Base-by-base conservation (phyloP, 441 rosid genomes). In the Pelargonium myrrhifolium region DNA sequence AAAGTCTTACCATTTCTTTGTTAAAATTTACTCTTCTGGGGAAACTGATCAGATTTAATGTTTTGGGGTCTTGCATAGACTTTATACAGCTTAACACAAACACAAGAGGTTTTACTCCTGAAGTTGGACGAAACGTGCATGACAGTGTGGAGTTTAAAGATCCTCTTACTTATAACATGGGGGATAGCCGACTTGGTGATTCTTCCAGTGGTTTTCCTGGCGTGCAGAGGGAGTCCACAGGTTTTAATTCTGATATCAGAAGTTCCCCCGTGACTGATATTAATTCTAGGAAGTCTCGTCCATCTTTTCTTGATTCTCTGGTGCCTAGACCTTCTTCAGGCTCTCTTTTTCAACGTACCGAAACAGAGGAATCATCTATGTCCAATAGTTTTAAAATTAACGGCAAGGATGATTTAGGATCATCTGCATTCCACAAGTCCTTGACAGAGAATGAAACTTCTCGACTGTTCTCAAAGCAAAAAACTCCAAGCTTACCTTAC, bases 271-370 rank as follows among this genome's bases (percentile, higher is more conserved):
- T 77, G 73, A 84, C 66, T 80, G 95, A 91, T 69, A 65, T 86
- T 51, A 83, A 43, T 70, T 77, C 81, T 69, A 71, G 83, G 78
- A 89, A 82, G 83, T 81, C 85, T 65, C 91, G 97, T 55, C 88
- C 97, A 26, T 94, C 99, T 47, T 89, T 92, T 75, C 91, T 92
- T 65, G 98, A 92, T 84, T 83, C 94, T 63, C 84, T 94, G 64
- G 76, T 84, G 66, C 40, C 85, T 26, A 85, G 84, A 77, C 71
- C 78, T 69, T 66, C 89, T 74, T 77, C 80, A 9, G 87, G 76
- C 67, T 71, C 80, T 74, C 75, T 65, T 63, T 69, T 68, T 72
- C 85, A 72, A 76, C 84, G 18, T 42, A 49, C 71, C 70, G 82
- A 81, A 74, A 69, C 78, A 65, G 74, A 74, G 60, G 77, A 74